These are phyloP conservation scores for Metarhizium brunneum DNA, from an alignment of 2,329 filamentous ascomycete genomes.

Conservation along the genomic window DNA sequence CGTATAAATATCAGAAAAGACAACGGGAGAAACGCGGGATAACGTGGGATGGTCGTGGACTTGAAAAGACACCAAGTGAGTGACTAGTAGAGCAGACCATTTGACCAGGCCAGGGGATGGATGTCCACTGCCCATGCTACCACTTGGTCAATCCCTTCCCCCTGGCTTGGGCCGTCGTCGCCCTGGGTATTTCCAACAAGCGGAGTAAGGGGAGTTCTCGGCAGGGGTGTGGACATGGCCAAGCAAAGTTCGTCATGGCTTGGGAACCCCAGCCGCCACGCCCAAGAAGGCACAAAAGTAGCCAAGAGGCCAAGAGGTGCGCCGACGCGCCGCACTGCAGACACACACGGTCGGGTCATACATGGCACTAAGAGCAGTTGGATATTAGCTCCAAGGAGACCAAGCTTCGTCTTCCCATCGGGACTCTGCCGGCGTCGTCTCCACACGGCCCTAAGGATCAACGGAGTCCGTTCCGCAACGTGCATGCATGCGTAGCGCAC, in stretches of 20 bases:
- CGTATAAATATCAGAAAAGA: too few relatives aligned
- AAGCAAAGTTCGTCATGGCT: neutral
- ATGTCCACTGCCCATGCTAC: too few relatives aligned
- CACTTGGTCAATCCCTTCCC: neutral
- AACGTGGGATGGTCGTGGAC: too few relatives aligned
- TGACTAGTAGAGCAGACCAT: too few relatives aligned
- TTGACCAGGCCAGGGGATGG: too few relatives aligned
- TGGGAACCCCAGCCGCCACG: neutral
- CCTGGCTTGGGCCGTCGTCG: neutral
- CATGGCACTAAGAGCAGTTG: neutral
- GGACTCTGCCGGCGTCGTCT: slow-evolving; percentile 5
- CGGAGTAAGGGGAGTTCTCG: neutral
- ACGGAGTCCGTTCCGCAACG: neutral
- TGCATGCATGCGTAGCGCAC: too few relatives aligned
- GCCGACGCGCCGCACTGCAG: neutral
- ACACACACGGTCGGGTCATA: neutral
- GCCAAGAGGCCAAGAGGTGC: neutral
- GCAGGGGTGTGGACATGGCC: neutral
- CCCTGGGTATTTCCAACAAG: neutral
- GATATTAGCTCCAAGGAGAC: neutral
- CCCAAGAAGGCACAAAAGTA: neutral
- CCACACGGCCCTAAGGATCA: neutral
- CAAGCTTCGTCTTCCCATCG: slow-evolving; percentile 2
- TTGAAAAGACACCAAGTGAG: too few relatives aligned
- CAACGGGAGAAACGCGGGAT: too few relatives aligned